Base-by-base conservation (phyloP, 2,329 filamentous ascomycete genomes). In the Fusarium goolgardi region DNA sequence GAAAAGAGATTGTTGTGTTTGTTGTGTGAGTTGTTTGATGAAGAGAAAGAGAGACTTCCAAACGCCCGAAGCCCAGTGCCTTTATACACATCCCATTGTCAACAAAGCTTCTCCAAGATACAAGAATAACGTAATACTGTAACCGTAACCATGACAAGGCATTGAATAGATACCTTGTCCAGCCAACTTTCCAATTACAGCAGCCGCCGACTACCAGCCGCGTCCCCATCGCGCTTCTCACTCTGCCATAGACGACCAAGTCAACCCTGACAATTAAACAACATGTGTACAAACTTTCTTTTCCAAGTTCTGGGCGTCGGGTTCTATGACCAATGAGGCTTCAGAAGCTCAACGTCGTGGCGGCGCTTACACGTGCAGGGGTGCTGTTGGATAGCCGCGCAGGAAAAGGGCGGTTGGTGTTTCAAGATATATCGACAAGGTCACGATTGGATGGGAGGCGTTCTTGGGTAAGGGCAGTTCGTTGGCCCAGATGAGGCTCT, bases 161-260 rank as follows among this genome's bases (percentile, higher is more conserved):
- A 27, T 25, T 35, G 12, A 32, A 21, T 34, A 20, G 53, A 20
- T 39, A 34, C 53, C 67, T 64, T 66, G 73, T 66, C 72, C 65
- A 65, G 64, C 56, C 50, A 60, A 43, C 60, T 64, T 74, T 70
- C 69, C 67, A 73, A 60, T 63, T 68, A 57, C 69, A 74, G 71
- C 70, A 74, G 55, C 71, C 71, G 69, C 72, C 58, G 45, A 50
- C 43, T 45, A n/a, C 68, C 67, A 68, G 60, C 64, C 59, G 62
- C 66, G 59, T 51, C 34, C 23, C 39, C 55, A 53, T 59, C 68
- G 57, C 57, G 68, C 68, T 66, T 71, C 55, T 49, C 41, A 31
- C 21, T 45, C 46, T 37, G 57, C 57, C 51, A 55, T 49, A 44
- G 40, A 46, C 45, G 21, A 45, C 29, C 49, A 44, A 39, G 20